phyloP scores from a whole-genome alignment of 352 stramenopile species.

The Pythium monospermum region DNA sequence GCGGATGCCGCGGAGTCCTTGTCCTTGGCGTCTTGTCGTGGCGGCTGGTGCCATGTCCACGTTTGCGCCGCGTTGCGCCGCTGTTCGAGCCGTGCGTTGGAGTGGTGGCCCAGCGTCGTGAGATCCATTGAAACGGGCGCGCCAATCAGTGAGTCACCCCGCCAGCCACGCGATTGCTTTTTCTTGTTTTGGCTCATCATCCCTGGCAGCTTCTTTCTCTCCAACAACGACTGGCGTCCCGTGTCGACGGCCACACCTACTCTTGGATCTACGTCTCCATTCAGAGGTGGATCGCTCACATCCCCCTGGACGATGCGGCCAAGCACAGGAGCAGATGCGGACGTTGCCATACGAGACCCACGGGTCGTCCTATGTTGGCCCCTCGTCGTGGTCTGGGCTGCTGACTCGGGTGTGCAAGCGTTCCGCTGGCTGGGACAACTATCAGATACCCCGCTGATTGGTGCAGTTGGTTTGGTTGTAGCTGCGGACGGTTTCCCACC shows the following conservation, averaged over 20 bases:
- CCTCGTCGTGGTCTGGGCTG: too few species aligned
- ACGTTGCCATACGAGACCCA: too few species aligned
- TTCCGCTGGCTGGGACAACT: too few species aligned
- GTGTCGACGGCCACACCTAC: neutral
- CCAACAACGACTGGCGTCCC: neutral
- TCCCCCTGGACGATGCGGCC: neutral
- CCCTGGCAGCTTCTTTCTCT: conserved; percentile 1
- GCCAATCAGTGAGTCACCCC: conserved; percentile 33
- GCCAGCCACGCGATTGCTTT: neutral
- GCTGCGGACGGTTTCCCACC: neutral
- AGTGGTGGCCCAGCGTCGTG: conserved; percentile 38
- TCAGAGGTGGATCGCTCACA: too few species aligned
- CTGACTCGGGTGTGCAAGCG: too few species aligned
- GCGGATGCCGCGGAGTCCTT: neutral
- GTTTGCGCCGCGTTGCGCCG: conserved; percentile 45
- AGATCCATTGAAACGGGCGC: conserved; percentile 24
- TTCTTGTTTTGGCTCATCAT: conserved; percentile 13
- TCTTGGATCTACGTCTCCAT: too few species aligned
- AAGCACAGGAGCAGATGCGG: conserved; percentile 4
- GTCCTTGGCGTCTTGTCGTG: neutral
- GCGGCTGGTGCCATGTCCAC: conserved; percentile 38
- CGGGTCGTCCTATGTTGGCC: neutral
- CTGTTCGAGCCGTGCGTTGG: conserved; percentile 44
- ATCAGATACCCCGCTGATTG: too few species aligned
- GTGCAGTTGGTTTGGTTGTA: too few species aligned